These are phyloP conservation scores for Dacryopinax primogenitus DNA, from an alignment of 768 basidiomycete species.

Conservation along the genomic window DNA sequence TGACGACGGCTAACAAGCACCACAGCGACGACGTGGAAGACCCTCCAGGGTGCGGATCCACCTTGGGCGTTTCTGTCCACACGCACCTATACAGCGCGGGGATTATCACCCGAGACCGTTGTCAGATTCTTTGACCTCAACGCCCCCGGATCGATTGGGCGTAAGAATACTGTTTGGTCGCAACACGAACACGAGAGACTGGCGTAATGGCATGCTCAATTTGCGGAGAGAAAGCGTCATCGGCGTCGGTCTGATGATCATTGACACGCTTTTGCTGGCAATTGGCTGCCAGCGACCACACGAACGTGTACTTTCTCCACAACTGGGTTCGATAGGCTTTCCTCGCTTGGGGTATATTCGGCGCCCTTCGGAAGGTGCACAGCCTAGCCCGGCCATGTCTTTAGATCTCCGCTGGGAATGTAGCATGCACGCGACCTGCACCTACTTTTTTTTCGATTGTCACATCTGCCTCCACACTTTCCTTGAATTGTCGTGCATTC, in stretches of 20 bases:
- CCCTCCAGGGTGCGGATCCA: too few species aligned
- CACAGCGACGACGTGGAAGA: too few species aligned
- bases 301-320: neutral
- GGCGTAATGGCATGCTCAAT: neutral
- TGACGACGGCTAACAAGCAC: neutral
- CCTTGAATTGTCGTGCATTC: neutral
- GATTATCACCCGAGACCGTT: too few species aligned
- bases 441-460: neutral
- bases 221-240: neutral
- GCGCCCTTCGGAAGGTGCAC: neutral
- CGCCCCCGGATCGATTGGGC: too few species aligned
- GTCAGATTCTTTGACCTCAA: too few species aligned
- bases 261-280: neutral
- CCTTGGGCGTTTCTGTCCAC: too few species aligned
- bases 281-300: neutral
- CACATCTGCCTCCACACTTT: neutral
- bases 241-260: neutral
- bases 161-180: too few species aligned
- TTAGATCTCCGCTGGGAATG: too few species aligned
- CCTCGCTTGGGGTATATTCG: too few species aligned
- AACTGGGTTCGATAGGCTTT: too few species aligned
- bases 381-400: neutral
- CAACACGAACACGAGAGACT: too few species aligned
- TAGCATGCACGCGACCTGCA: neutral
- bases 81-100: too few species aligned